Percentiles rank a stretch among this genome's conserved stretches.
These are phyloP conservation scores for Periconia sp. DNA, from an alignment of 2,329 filamentous ascomycete species.

Conservation along the genomic window DNA sequence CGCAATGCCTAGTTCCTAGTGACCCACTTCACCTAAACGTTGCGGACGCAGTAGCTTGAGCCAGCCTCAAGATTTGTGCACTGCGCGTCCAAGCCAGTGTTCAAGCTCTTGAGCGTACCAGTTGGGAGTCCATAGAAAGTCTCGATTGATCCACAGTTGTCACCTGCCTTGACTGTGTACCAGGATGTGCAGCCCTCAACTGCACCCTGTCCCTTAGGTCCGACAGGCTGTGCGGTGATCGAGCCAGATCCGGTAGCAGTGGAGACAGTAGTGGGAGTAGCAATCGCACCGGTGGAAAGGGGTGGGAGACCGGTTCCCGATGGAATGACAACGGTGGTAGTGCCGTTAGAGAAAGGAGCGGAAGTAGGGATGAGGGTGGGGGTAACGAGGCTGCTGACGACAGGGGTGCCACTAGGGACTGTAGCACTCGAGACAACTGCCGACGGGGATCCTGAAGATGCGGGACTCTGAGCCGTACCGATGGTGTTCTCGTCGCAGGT, in stretches of 20 bases:
- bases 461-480: constrained; percentile 9
- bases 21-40: too few relatives aligned
- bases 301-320: too few relatives aligned
- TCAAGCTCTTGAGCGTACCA: constrained; percentile 31
- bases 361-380: constrained; percentile 2
- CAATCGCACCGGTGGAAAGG: too few relatives aligned
- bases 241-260: constrained; percentile 2
- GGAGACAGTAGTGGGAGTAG: background rate
- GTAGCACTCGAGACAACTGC: too few relatives aligned
- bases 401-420: too few relatives aligned
- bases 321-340: too few relatives aligned
- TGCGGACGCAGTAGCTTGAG: constrained; percentile 46
- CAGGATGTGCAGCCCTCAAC: constrained; percentile 32
- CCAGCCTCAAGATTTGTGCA: constrained; percentile 47
- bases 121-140: constrained; percentile 24
- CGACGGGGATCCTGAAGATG: too few relatives aligned
- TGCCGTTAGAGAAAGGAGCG: constrained; percentile 3
- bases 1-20: too few relatives aligned
- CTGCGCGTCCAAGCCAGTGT: constrained; percentile 30
- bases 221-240: too few relatives aligned
- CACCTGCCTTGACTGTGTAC: constrained; percentile 36
- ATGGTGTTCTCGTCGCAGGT: constrained; percentile 20
- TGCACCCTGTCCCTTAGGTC: constrained; percentile 18
- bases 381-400: too few relatives aligned
- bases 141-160: constrained; percentile 34